Evolutionary conservation across 1,284 basidiomycete species (phyloP), one percentile per base, ranked within the genome.

Genomic region (Ganoderma boninense): DNA sequence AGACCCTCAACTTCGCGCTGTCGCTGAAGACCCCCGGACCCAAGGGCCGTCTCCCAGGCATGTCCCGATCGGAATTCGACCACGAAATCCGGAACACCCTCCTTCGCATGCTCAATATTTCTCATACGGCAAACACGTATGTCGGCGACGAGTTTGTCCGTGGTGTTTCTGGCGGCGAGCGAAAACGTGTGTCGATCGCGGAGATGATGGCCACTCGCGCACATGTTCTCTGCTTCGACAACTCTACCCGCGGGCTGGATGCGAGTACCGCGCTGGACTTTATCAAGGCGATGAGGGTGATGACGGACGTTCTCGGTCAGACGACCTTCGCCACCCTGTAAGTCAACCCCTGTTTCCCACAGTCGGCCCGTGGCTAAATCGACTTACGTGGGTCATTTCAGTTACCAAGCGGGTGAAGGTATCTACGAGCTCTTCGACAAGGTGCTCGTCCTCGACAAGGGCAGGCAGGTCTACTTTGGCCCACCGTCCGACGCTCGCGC

Each of bases 141-240:
- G 94, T 97, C 56, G 96, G 96, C 3, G 90, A 96, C 78, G 92
- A 92, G 71, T 93, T 92, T 73, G 90, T 96, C 1, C 90, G 95
- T 18, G 96, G 95, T 71, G 91, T 97, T 4, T 93, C 92, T 0
- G 96, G 95, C 63, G 96, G 96, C 46, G 94, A 95, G 79, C 86
- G 92, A 44, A 95, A 95, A 81, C 94, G 95, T 75, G 94, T 97
- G 18, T 94, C 92, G 62, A 95, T 97, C 76, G 90, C 92, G 7
- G 95, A 97, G 82, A 93, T 93, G 87, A 91, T 97, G 87, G 88
- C 92, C 0, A 92, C 91, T 7, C 88, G 92, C 60, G 92, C 92
- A 32, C 89, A 89, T 57, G 89, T 96, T n/a, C 89, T 93, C 71
- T 90, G 87, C 71, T 95, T 93, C 90, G 94, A 95, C 80, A 95